Conservation (phyloP, 2,329 filamentous ascomycete species). For the Ophiocordyceps camponoti-floridani region DNA sequence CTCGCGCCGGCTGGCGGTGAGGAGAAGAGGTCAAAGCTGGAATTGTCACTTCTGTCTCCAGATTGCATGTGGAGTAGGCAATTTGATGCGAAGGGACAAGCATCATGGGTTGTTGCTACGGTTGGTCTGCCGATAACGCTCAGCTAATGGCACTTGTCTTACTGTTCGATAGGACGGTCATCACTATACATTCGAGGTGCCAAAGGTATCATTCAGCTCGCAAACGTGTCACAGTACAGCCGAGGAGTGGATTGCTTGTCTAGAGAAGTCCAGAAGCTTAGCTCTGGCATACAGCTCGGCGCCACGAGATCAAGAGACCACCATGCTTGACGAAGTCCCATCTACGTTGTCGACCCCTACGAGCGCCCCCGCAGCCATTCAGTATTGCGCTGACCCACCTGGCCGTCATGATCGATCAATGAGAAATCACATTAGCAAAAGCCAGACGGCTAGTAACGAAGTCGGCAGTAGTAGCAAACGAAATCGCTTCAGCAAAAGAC, state of each 20-base stretch:
- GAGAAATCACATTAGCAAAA: slow-evolving; percentile 41
- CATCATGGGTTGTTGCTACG: slow-evolving; percentile 80
- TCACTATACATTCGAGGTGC: slow-evolving; percentile 85
- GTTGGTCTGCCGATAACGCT: slow-evolving; percentile 41
- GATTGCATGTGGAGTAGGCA: slow-evolving; percentile 67
- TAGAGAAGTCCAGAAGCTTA: slow-evolving; percentile 74
- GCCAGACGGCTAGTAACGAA: slow-evolving; percentile 36
- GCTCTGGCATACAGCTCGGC: slow-evolving; percentile 56
- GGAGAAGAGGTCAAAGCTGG: slow-evolving; percentile 87
- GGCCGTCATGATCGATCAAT: slow-evolving; percentile 31
- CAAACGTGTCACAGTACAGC: slow-evolving; percentile 51
- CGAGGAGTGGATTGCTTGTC: slow-evolving; percentile 80
- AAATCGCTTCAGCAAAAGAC: slow-evolving; percentile 73
- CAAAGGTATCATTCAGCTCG: slow-evolving; percentile 45
- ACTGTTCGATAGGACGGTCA: slow-evolving; percentile 52
- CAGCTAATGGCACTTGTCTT: slow-evolving; percentile 3
- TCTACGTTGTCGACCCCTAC: slow-evolving; percentile 60
- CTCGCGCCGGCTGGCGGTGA: slow-evolving; percentile 83
- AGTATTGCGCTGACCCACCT: slow-evolving; percentile 32
- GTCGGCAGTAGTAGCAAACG: slow-evolving; percentile 27
- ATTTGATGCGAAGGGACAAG: slow-evolving; percentile 72
- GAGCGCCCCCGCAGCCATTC: slow-evolving; percentile 58
- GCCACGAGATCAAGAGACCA: slow-evolving; percentile 51
- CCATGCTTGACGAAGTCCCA: slow-evolving; percentile 47
- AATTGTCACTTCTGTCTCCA: slow-evolving; percentile 63